These are phyloP conservation scores for Chlorella sp. DNA, from an alignment of 139 green algal species.

Conservation along the genomic window DNA sequence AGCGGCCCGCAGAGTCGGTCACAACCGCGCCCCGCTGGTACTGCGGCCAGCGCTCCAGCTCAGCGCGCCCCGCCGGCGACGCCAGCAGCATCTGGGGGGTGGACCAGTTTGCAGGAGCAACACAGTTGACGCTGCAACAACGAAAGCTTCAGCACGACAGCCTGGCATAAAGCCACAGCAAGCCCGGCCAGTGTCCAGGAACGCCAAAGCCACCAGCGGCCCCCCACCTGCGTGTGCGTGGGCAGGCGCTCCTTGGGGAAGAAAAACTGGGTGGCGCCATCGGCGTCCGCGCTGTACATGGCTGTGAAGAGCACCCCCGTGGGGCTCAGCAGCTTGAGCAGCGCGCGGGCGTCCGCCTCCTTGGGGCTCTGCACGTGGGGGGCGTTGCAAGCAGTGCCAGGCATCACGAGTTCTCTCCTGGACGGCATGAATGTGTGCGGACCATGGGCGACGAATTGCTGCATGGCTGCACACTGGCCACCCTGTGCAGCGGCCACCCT, in stretches of 20 bases:
- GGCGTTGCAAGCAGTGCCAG: background rate
- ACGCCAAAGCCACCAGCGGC: background rate
- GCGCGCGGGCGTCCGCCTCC: constrained; percentile 62
- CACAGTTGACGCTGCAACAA: background rate
- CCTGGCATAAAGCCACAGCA: background rate
- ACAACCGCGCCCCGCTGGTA: constrained; percentile 55
- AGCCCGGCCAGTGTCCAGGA: background rate
- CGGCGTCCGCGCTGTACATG: constrained; percentile 73
- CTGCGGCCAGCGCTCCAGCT: constrained; percentile 79
- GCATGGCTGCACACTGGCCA: background rate
- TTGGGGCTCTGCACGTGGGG: constrained; percentile 45
- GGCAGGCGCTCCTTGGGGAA: constrained; percentile 82
- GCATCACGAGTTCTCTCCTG: background rate
- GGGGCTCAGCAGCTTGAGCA: constrained; percentile 71
- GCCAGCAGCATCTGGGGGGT: constrained; percentile 61
- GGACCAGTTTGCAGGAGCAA: background rate
- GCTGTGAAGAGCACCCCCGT: constrained; percentile 69
- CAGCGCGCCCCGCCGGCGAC: constrained; percentile 39
- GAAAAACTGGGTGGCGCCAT: constrained; percentile 75
- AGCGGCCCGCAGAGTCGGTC: constrained; percentile 1
- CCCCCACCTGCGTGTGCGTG: constrained; percentile 73
- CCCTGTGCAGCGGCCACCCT: background rate
- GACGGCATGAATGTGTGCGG: too few species aligned
- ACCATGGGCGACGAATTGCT: background rate
- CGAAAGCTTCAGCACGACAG: background rate